Evolutionary conservation across 2,329 filamentous ascomycete genomes (phyloP).

Genomic region (Pseudogymnoascus sp.): DNA sequence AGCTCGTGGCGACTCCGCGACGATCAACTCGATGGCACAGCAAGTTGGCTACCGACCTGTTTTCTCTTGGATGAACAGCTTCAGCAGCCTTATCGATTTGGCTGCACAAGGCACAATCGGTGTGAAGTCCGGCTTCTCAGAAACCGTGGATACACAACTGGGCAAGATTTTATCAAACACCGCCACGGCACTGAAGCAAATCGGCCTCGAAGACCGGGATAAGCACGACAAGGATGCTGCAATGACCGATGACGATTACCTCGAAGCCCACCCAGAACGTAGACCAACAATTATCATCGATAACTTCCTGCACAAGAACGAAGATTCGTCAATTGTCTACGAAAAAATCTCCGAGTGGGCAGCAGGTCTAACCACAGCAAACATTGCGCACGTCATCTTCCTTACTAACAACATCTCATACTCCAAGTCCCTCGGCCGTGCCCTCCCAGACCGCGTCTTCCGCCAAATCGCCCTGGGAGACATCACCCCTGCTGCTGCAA

Average conservation of each 20-base stretch:
- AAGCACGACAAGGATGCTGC: constrained; percentile 65
- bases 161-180: constrained; percentile 85
- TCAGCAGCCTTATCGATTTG: constrained; percentile 85
- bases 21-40: constrained; percentile 69
- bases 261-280: constrained; percentile 79
- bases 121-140: constrained; percentile 87
- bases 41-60: constrained; percentile 87
- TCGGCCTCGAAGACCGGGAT: constrained; percentile 60
- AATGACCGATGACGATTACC: constrained; percentile 73
- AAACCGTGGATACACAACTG: constrained; percentile 82
- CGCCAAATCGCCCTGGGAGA: constrained; percentile 78
- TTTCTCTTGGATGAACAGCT: constrained; percentile 92
- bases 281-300: constrained; percentile 81
- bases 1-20: constrained; percentile 76
- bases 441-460: constrained; percentile 85
- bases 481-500: constrained; percentile 75
- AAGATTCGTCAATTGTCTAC: constrained; percentile 56
- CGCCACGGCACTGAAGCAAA: constrained; percentile 65
- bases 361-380: constrained; percentile 72
- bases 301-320: constrained; percentile 77
- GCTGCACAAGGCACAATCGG: constrained; percentile 90
- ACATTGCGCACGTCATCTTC: constrained; percentile 90
- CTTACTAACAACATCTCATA: constrained; percentile 83
- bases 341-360: constrained; percentile 86
- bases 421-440: constrained; percentile 76